Base-by-base conservation (phyloP, 495 filamentous ascomycete genomes). In the Penicillium crystallinum region DNA sequence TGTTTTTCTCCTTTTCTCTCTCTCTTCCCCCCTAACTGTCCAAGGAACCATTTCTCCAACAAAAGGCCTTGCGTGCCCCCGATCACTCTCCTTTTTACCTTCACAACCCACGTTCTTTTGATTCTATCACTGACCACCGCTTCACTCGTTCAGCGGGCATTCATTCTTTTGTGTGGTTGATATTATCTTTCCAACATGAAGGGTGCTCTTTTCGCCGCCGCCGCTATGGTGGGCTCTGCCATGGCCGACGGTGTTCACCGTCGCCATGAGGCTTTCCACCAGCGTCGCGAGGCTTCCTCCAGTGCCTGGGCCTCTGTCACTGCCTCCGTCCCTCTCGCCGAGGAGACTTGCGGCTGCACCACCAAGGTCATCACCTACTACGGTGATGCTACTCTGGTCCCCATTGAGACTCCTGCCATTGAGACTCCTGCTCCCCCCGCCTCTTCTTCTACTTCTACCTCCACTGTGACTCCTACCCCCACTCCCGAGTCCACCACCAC, bases 141-240 rank as follows among this genome's bases (percentile, higher is more conserved):
- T 92, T 91, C 89, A 92, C 86, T 95, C 89, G 64, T 95, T 95
- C 77, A 92, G 89, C 89, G 88, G 89, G 86, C 88, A 86, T 76
- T 92, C 88, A 73, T 90, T 91, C 74, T 55, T 67, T 52, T 45
- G 40, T 45, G 57, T 55, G 15, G 59, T 40, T 46, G 52, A 47
- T 44, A 58, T 60, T 54, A 63, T 61, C 67, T 54, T 55, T 59
- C 66, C 65, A 79, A 59, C 55, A 90, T 89, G 86, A 90, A 86
- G 85, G 81, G 73, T 57, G 71, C 79, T 58, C 63, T 88, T 58
- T 69, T 85, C 54, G 81, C 82, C 59, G 82, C 83, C 53, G 84
- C 85, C 59, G 80, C 84, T 53, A 70, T 91, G 21, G 76, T 81
- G 55, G 79, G 81, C 34, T 77, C 81, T 55, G 87, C 76, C 56